Evolutionary conservation across 73 alveolate genomes (phyloP).

Genomic region (Uronychia setigera): DNA sequence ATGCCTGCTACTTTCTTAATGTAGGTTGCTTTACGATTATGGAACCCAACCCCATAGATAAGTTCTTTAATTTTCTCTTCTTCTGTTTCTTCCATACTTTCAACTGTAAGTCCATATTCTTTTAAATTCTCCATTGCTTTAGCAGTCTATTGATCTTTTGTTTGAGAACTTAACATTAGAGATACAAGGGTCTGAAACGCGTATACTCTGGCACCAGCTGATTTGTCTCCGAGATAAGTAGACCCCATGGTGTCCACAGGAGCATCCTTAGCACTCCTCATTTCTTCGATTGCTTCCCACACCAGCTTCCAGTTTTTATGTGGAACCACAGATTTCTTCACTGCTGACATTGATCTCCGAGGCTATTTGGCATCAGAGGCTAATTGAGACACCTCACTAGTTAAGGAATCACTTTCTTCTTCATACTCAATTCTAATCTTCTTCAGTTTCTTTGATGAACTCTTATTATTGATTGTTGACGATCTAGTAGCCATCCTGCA

Average conservation of each 20-base stretch:
- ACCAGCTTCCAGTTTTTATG: conserved; percentile 70
- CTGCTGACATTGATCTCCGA: too few species aligned
- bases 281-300: conserved; percentile 52
- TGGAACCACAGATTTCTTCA: too few species aligned
- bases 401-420: too few species aligned
- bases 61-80: conserved; percentile 61
- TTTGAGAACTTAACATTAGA: conserved; percentile 88
- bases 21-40: conserved; percentile 82
- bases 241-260: conserved; percentile 90
- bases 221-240: conserved; percentile 35
- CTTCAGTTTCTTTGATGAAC: too few species aligned
- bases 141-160: conserved; percentile 91
- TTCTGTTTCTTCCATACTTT: conserved; percentile 71
- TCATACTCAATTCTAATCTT: too few species aligned
- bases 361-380: too few species aligned
- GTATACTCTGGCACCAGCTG: conserved; percentile 45
- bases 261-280: conserved; percentile 73
- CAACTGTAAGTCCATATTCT: conserved; percentile 80
- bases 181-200: conserved; percentile 89
- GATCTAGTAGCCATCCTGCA: too few species aligned
- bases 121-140: conserved; percentile 71
- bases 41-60: conserved; percentile 80
- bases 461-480: too few species aligned
- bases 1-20: conserved; percentile 79
- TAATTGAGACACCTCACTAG: too few species aligned